Evolutionary conservation across 257 asterid species (phyloP), one percentile per base, ranked within the genome.

Genomic region (Capsicum baccatum): DNA sequence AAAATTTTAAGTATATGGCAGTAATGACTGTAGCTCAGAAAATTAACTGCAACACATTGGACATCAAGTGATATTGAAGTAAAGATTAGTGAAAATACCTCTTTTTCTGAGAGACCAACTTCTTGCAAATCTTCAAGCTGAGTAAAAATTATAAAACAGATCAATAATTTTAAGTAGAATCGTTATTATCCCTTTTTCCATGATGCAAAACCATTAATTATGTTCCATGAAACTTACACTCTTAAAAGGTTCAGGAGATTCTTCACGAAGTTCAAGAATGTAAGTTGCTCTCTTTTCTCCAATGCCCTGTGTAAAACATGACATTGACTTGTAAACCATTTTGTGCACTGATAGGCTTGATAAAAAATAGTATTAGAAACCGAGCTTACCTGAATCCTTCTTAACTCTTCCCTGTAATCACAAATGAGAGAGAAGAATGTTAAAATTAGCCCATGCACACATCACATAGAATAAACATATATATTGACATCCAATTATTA

Each of bases 81-180:
- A 73, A 54, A 50, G 55, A 14, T 68, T 15, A 55, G 83, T 63
- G 47, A 69, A 44, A n/a, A 21, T 87, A 93, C 99, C 95, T 95
- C 98, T 60, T 94, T 95, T 48, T 84, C 91, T 16, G 98, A 95
- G 76, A 95, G 93, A 39, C 99, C 99, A 64, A 95, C 93, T 37
- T 89, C 91, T 59, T 89, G 89, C 90, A 95, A 86, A 89, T 94
- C 97, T 81, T 94, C 96, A 85, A 93, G 95, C 99, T 95, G 94
- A 37, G 79, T 71, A 84, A 64, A 19, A 7, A 19, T 47, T 58
- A 57, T 35, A 76, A 3, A 70, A 59, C 1, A 5, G 11, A 66
- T 33, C 84, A 58, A 5, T 7, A 58, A 60, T 47, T 4, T 83
- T 19, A 8, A 5, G 52, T 60, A 47, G 6, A 58, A 35, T 5